phyloP scores from a whole-genome alignment of 306 rosid species.

The Casuarina cunninghamiana region DNA sequence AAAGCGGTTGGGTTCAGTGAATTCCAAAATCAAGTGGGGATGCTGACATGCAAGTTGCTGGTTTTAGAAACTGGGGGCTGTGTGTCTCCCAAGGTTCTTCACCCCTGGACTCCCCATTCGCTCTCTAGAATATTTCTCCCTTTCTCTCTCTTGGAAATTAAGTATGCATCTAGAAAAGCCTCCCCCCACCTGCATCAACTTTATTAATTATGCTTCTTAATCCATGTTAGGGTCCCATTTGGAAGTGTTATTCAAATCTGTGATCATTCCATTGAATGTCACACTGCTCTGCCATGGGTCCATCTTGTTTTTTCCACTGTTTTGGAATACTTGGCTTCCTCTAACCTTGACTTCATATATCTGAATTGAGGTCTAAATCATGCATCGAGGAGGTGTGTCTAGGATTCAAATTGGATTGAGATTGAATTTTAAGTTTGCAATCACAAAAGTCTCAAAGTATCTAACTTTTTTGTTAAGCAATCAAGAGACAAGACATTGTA shows the following conservation, averaged over 20 bases:
- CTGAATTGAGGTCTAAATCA: no score
- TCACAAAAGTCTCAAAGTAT: no score
- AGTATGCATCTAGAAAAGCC: constrained; percentile 2
- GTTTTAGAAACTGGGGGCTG: constrained; percentile 38
- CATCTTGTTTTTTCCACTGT: not conserved
- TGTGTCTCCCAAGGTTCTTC: constrained; percentile 50
- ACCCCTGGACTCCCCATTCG: constrained; percentile 35
- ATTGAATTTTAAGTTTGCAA: no score
- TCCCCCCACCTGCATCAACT: not conserved
- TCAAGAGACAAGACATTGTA: no score
- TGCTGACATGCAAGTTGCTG: constrained; percentile 38
- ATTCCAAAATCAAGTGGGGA: constrained; percentile 42
- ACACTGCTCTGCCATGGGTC: not conserved
- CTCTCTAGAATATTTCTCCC: not conserved
- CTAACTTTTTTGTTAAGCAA: no score
- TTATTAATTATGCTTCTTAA: constrained; percentile 9
- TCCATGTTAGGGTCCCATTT: constrained; percentile 3
- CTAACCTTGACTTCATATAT: not conserved
- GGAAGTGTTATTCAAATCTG: constrained; percentile 6
- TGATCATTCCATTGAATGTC: constrained; percentile 14
- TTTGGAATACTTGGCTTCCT: not conserved
- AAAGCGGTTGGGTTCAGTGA: constrained; percentile 44
- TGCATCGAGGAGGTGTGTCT: no score
- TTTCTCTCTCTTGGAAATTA: not conserved
- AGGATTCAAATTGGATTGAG: no score